Evolutionary conservation across 75 land plant species (phyloP), one percentile per base, ranked within the genome.

Genomic region (Pinus tabuliformis): DNA sequence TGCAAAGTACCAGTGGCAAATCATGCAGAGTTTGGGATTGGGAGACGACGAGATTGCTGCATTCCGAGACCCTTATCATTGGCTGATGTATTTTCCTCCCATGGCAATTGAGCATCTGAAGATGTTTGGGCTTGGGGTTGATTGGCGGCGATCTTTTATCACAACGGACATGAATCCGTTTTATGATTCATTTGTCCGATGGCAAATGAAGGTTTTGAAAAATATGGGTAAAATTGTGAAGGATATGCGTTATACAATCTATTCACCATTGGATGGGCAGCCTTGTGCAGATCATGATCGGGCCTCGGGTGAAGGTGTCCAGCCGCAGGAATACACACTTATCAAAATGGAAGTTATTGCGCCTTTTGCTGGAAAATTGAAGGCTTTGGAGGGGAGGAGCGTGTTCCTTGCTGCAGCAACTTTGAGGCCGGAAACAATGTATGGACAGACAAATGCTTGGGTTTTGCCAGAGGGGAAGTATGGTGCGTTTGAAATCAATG

Each of bases 241-340:
- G 80, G 98, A 88, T 65, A 76, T 83, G 49, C 81, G 94, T 56
- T 91, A 92, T 78, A 74, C 89, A 1, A 83, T 89, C 1, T 60
- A 60, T 60, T 95, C 98, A 78, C 96, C 94, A 5, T 65, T 88
- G 62, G 98, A 95, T 88, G 91, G 91, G 5, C 96, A 95, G 78
- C 96, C 98, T 1, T 95, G 96, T 80, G 98, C 96, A 12, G 96
- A 95, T 76, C 98, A 95, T 75, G 98, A 95, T 66, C 81, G 98
- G 79, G 92, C 98, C 21, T 79, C 94, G 12, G 94, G 98, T 52
- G 98, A 95, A 81, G 98, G 98, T 52, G 98, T 91, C 13, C 87
- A 82, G 80, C 98, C 98, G 3, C 95, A 95, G 63, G 98, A 95
- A 22, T 95, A 95, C 60, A 88, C 91, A 36, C 86, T 95, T 11